Conservation (phyloP, 2,329 filamentous ascomycete species). For the Cytospora chrysosperma region DNA sequence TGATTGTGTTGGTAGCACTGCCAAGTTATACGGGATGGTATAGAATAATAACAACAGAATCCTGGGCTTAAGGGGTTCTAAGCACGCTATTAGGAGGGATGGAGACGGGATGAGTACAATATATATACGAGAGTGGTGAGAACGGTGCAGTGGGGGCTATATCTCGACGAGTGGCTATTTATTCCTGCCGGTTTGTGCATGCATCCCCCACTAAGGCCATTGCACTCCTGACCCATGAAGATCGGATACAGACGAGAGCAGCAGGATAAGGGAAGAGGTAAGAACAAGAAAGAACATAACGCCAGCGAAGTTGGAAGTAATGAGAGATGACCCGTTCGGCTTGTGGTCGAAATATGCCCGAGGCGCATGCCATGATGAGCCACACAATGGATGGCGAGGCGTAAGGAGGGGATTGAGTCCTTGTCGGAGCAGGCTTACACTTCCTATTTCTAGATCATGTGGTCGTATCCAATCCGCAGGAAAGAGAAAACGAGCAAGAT, state of each 20-base stretch:
- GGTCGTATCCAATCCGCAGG: not conserved
- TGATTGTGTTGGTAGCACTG: not conserved
- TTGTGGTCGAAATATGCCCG: not conserved
- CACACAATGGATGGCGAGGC: slow-evolving; percentile 12
- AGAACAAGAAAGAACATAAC: not conserved
- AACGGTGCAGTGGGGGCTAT: slow-evolving; percentile 14
- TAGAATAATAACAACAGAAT: not conserved
- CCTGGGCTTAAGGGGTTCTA: not conserved
- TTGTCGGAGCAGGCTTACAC: slow-evolving; percentile 8
- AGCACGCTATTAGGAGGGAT: not conserved
- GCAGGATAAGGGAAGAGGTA: not conserved
- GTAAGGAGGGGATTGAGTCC: not conserved
- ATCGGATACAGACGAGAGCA: not conserved
- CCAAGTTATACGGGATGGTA: not conserved
- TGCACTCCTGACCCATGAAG: not conserved
- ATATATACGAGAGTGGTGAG: slow-evolving; percentile 4
- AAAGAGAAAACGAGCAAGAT: not conserved
- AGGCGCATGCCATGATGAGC: slow-evolving; percentile 10
- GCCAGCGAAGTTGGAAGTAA: not conserved
- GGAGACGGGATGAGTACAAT: slow-evolving; percentile 3
- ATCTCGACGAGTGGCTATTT: not conserved
- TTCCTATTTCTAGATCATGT: not conserved
- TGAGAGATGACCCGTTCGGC: not conserved
- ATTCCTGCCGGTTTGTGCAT: not conserved
- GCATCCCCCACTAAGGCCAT: not conserved